phyloP scores from a whole-genome alignment of 257 asterid species.

The Solanum appendiculatum region DNA sequence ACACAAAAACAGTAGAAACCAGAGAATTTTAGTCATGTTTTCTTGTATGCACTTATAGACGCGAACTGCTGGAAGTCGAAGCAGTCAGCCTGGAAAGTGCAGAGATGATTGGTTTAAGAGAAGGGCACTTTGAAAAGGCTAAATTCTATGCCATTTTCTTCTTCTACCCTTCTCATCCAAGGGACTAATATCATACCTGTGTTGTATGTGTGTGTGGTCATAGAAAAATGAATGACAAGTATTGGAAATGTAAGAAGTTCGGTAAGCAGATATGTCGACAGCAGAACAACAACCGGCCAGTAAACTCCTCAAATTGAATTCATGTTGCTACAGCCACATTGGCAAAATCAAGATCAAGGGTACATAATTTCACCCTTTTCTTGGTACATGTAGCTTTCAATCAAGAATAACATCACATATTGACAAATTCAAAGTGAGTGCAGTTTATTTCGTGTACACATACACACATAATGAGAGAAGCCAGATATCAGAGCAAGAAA shows the following conservation, averaged over 20 bases:
- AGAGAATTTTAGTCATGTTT: neutral
- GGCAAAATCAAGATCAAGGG: constrained; percentile 39
- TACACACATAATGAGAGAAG: neutral
- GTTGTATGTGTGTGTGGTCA: neutral
- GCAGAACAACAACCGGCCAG: constrained; percentile 54
- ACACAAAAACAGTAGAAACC: neutral
- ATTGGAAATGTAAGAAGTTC: neutral
- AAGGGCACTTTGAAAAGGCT: constrained; percentile 8
- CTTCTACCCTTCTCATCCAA: constrained; percentile 2
- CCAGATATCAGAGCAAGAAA: neutral
- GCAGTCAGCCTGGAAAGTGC: constrained; percentile 21
- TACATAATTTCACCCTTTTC: constrained; percentile 19
- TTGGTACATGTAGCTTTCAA: constrained; percentile 39
- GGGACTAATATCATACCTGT: neutral
- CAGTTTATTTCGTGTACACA: neutral
- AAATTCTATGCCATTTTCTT: neutral
- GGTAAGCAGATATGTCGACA: constrained; percentile 34
- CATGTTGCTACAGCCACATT: constrained; percentile 37
- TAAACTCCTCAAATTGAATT: constrained; percentile 20
- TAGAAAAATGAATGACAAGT: constrained; percentile 3
- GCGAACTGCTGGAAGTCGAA: neutral
- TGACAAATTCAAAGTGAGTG: neutral
- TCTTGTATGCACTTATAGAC: constrained; percentile 1
- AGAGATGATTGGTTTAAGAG: constrained; percentile 1
- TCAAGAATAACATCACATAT: neutral